Conservation (phyloP, 768 basidiomycete species). For the Rhodotorula kratochvilovae region DNA sequence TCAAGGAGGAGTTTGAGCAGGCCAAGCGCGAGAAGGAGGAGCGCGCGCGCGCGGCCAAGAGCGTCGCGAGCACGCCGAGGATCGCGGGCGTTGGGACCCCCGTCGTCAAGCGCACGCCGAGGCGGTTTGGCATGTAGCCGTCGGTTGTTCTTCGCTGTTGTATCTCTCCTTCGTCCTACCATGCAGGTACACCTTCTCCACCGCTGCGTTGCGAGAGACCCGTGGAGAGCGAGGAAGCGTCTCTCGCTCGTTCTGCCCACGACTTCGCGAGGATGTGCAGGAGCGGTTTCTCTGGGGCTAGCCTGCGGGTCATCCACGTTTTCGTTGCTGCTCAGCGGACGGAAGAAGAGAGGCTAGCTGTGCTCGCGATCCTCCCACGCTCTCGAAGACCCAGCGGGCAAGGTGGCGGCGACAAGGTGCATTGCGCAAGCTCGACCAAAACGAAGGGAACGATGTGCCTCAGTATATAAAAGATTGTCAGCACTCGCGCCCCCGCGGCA, state of each 20-base stretch:
- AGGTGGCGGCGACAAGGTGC: not conserved
- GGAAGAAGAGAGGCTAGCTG: too few species aligned
- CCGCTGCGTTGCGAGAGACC: too few species aligned
- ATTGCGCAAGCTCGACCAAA: not conserved
- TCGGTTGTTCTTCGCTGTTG: not conserved
- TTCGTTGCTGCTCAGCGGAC: too few species aligned
- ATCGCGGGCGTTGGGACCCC: constrained; percentile 39
- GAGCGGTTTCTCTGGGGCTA: too few species aligned
- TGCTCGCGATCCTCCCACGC: too few species aligned
- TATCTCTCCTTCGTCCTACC: not conserved
- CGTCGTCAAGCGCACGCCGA: constrained; percentile 31
- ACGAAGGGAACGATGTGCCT: not conserved
- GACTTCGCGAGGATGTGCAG: too few species aligned
- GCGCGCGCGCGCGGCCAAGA: constrained; percentile 34
- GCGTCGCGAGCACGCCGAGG: constrained; percentile 36
- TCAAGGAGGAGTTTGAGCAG: constrained; percentile 37
- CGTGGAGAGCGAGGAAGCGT: too few species aligned
- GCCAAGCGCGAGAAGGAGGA: constrained; percentile 40
- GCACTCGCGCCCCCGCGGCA: not conserved
- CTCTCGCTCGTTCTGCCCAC: too few species aligned
- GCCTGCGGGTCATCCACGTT: too few species aligned
- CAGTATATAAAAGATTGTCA: not conserved
- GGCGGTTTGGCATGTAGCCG: constrained; percentile 31
- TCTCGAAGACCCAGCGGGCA: too few species aligned
- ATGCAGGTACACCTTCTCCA: too few species aligned